Evolutionary conservation across 2,329 filamentous ascomycete species (phyloP).

Genomic region (Pezizomycotina sp.): DNA sequence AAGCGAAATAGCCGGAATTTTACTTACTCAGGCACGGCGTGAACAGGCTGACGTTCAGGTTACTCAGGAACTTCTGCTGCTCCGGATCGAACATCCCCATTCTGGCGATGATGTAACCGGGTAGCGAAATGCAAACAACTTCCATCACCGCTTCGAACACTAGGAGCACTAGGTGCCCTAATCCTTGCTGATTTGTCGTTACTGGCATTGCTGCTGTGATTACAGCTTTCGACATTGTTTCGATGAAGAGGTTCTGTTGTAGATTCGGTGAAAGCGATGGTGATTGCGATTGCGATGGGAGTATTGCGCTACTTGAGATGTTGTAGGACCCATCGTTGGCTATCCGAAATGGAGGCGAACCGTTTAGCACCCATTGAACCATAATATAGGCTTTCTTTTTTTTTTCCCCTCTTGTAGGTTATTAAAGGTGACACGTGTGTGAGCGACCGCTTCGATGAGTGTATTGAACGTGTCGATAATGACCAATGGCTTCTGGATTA

Average conservation of each 20-base stretch:
- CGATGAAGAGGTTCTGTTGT: too few relatives aligned
- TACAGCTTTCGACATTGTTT: slow-evolving; percentile 6
- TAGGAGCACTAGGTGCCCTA: slow-evolving; percentile 55
- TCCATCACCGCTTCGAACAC: slow-evolving; percentile 92
- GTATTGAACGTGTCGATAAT: too few relatives aligned
- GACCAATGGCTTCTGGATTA: too few relatives aligned
- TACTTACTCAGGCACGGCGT: slow-evolving; percentile 82
- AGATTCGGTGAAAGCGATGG: slow-evolving; percentile 5
- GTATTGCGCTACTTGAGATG: background rate
- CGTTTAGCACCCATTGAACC: too few relatives aligned
- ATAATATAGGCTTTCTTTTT: too few relatives aligned
- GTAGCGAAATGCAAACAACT: slow-evolving; percentile 85
- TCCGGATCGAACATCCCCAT: slow-evolving; percentile 89
- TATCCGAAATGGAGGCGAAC: too few relatives aligned
- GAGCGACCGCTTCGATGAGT: too few relatives aligned
- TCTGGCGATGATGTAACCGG: slow-evolving; percentile 80
- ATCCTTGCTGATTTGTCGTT: slow-evolving; percentile 43
- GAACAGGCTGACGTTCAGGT: slow-evolving; percentile 90
- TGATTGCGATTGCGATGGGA: background rate
- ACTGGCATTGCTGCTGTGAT: slow-evolving; percentile 22
- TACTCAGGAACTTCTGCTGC: slow-evolving; percentile 89
- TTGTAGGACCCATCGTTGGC: too few relatives aligned
- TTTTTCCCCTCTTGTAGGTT: too few relatives aligned
- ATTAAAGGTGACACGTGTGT: too few relatives aligned
- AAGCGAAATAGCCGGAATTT: too few relatives aligned